Base-by-base conservation (phyloP, 257 asterid species). In the Thymus mandschuricus region DNA sequence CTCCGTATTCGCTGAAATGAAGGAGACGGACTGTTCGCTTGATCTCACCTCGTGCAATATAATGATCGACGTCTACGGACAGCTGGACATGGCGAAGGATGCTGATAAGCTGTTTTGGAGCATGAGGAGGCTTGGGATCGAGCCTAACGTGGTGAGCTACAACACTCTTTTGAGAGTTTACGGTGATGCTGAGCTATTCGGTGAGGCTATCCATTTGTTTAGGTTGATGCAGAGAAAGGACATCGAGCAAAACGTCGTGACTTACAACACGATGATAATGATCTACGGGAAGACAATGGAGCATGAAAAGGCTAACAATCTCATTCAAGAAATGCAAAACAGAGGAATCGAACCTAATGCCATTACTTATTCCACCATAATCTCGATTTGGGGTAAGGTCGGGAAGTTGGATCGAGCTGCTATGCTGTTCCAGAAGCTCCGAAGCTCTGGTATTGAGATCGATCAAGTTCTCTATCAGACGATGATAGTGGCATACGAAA, bases 81-180 rank as follows among this genome's bases (percentile, higher is more conserved):
- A 88, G 77, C 96, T 95, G 21, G 97, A 86, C 65, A 88, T 95
- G 99, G 98, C 95, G 12, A 86, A 95, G 75, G 98, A 89, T 49
- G 98, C 99, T 0, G 99, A 95, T 74, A 85, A 87, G 78, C 78
- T 95, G 43, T 95, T 95, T 74, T 95, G 99, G 99, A 81, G 97
- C 41, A 89, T 89, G 99, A 83, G 95, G 78, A 89, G 82, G 77
- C 73, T 89, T 50, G 93, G 90, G 72, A 88, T 95, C 29, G 99
- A 92, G 74, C 99, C 89, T 9, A 95, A 83, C 71, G 97, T 94
- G 59, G 87, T 95, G 3, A 95, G 97, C 69, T 95, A 86, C 71
- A 95, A 95, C 65, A 95, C 99, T 5, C 89, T 95, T 72, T 70
- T 95, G 76, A 80, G 92, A 81, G 99, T 88, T 60, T 95, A 92